phyloP scores from a whole-genome alignment of 306 rosid genomes.

The Prunus fruticosa region DNA sequence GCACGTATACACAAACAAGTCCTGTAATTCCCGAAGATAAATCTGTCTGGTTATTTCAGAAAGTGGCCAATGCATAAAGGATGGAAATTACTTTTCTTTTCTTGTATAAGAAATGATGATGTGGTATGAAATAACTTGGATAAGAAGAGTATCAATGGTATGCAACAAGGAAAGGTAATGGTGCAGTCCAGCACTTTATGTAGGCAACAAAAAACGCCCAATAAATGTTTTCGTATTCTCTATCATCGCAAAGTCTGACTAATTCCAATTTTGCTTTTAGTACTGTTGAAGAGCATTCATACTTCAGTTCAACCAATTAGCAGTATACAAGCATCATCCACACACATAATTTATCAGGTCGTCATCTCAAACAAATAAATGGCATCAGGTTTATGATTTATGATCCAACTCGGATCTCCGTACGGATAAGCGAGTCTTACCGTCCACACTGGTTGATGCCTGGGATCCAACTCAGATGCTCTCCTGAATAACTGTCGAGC shows the following conservation, averaged over 20 bases:
- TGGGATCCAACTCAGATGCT: slow-evolving; percentile 89
- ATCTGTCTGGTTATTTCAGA: not conserved
- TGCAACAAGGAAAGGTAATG: not conserved
- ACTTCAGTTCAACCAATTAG: not conserved
- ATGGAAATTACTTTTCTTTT: not conserved
- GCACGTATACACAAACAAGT: not conserved
- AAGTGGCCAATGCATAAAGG: not conserved
- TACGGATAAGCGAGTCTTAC: slow-evolving; percentile 40
- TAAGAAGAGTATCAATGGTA: not conserved
- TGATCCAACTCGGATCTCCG: not conserved
- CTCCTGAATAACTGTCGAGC: slow-evolving; percentile 81
- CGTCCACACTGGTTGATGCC: slow-evolving; percentile 96
- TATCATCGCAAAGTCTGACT: not conserved
- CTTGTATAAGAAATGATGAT: no score
- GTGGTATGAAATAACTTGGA: not conserved
- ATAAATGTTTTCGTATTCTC: not conserved
- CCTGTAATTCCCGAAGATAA: not conserved
- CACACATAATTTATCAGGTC: not conserved
- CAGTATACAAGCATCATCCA: not conserved
- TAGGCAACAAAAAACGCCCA: not conserved
- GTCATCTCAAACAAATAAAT: not conserved
- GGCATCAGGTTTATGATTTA: not conserved
- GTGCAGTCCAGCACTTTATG: not conserved
- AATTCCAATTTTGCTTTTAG: not conserved
- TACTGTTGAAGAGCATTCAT: not conserved